Base-by-base conservation (phyloP, 225 moss, liverwort and hornwort species). In the Thuidium tamariscinum region DNA sequence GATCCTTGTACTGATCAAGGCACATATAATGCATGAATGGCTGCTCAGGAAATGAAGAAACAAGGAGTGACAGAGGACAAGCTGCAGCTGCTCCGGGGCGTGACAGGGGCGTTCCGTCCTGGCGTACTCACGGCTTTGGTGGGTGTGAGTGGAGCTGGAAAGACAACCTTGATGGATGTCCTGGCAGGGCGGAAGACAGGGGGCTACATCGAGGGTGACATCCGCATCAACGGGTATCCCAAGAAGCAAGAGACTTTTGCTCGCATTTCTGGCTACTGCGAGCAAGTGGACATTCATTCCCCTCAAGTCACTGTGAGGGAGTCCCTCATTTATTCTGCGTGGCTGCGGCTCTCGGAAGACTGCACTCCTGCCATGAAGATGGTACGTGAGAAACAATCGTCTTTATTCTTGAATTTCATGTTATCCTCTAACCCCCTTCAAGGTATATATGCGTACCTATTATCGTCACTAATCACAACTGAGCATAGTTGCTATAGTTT, bases 241-340 rank as follows among this genome's bases (percentile, higher is more conserved):
- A 93, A 93, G 74, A 83, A 86, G 15, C 93, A 93, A 79, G 90
- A 81, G 60, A 93, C 93, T 2, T 93, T 91, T 26, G 93, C 93
- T 30, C 84, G 93, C 16, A 90, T 93, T 78, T 84, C 91, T 7
- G 93, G 93, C 4, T 93, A 93, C n/a, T 93, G 93, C 42, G 93
- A 93, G 89, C 93, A 93, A 82, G 91, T 91, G 77, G 93, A 93
- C 74, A 93, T 93, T 62, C 93, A 93, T 78, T 91, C 91, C 16
- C 93, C 93, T 3, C 93, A 93, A 84, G 91, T 93, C 62, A 93
- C 93, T 10, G 89, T 93, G 74, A 54, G 82, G 7, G 93, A 93
- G 87, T 93, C 93, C 10, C 86, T 93, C 61, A 86, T 93, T 18
- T 93, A 89, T 23, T 93, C 93, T 1, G 93, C 90, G 8, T 93